Evolutionary conservation across 2,329 filamentous ascomycete species (phyloP), one percentile per base, ranked within the genome.

Genomic region (Neopestalotiopsis clavispora): DNA sequence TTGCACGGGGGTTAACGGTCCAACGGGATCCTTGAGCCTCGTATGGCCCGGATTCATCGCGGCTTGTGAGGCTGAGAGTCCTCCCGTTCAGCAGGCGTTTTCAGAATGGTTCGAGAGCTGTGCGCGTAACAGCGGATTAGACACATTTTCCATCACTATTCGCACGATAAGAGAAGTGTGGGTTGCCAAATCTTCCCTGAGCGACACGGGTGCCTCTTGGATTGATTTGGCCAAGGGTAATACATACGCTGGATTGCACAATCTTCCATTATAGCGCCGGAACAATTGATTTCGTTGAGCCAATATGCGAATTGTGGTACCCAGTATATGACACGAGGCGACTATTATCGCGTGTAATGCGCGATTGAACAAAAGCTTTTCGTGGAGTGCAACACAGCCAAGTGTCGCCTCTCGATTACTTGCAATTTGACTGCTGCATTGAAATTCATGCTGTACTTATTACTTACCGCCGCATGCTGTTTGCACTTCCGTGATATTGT

Each of bases 11-110:
- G 4, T 12, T 7, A 28, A 71, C 17, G 69, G 69, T 1, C 72
- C 74, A 1, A 76, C 75, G 65, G 74, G 78, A 12, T 76, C 77
- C 5, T 74, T 75, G 1, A 74, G 77, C 6, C 74, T 81, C 7
- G 71, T 80, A 6, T 82, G 80, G 81, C 79, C 80, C 12, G 81
- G 78, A 0, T 80, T 80, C 63, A 79, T 82, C 42, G 80, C 80
- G 6, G 80, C 78, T 1, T 80, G 76, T 52, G 80, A 81, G 69
- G 80, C 80, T 1, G 74, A 79, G 32, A 76, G 77, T 38, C 65
- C 73, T 0, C 72, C 71, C 12, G 62, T 80, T 30, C 78, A 78
- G 62, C 70, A 69, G 5, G 76, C 74, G 4, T 81, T 81, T 56
- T 64, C 75, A 3, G 61, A 68, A 4, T 81, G 79, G 80, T 81